phyloP scores from a whole-genome alignment of 352 stramenopile species.

The Pythium rishiriense region DNA sequence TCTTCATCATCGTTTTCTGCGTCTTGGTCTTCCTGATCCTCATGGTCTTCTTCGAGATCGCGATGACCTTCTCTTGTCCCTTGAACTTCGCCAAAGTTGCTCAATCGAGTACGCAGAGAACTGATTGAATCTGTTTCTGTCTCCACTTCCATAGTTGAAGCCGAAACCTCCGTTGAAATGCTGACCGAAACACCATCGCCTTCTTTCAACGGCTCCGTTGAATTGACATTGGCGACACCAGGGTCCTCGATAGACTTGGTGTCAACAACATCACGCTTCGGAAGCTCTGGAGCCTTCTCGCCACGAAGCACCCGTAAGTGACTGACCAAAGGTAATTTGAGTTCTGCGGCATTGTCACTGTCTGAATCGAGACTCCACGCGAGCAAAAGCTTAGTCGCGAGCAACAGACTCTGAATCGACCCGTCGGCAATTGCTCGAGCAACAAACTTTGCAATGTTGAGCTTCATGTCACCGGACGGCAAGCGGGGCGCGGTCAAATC shows the following conservation, averaged over 20 bases:
- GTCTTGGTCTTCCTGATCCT: slow-evolving; percentile 63
- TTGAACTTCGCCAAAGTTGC: slow-evolving; percentile 53
- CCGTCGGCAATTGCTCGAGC: slow-evolving; percentile 74
- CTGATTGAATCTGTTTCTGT: slow-evolving; percentile 59
- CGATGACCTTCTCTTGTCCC: slow-evolving; percentile 41
- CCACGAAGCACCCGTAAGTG: slow-evolving; percentile 76
- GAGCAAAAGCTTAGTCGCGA: slow-evolving; percentile 71
- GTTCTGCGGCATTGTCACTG: slow-evolving; percentile 21
- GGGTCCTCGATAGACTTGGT: not conserved
- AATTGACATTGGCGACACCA: not conserved
- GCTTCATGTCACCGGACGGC: slow-evolving; percentile 46
- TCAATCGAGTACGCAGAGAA: slow-evolving; percentile 65
- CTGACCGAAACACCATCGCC: not conserved
- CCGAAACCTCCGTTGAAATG: slow-evolving; percentile 29
- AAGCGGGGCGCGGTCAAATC: slow-evolving; percentile 68
- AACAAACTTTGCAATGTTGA: slow-evolving; percentile 77
- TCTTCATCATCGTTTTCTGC: slow-evolving; percentile 66
- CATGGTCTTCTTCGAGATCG: slow-evolving; percentile 52
- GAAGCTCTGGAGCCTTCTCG: slow-evolving; percentile 57
- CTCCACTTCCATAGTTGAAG: slow-evolving; percentile 70
- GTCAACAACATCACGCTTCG: slow-evolving; percentile 22
- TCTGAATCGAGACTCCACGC: slow-evolving; percentile 41
- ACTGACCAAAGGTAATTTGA: slow-evolving; percentile 53
- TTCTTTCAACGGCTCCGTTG: not conserved
- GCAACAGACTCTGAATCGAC: slow-evolving; percentile 70